Evolutionary conservation across 2,329 filamentous ascomycete species (phyloP).

Genomic region (Paecilomyces sp.): DNA sequence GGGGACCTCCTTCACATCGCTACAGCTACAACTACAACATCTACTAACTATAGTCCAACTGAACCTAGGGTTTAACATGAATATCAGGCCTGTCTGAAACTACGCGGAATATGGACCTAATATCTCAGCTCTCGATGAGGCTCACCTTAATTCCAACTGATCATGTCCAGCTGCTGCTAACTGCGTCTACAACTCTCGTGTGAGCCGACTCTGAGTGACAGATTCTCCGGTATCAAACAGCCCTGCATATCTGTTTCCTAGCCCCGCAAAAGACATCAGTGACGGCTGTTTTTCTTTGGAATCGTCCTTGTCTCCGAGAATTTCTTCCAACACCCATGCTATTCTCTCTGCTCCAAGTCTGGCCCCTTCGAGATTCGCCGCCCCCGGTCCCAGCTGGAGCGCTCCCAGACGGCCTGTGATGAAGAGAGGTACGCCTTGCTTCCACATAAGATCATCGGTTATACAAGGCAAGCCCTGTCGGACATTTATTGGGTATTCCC

Average conservation of each 20-base stretch:
- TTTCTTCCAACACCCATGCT: slow-evolving; percentile 61
- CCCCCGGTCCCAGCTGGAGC: slow-evolving; percentile 63
- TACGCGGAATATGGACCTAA: too few relatives aligned
- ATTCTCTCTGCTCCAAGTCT: slow-evolving; percentile 66
- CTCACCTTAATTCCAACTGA: too few relatives aligned
- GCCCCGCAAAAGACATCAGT: slow-evolving; percentile 31
- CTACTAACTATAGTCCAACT: too few relatives aligned
- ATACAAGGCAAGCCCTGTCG: slow-evolving; percentile 64
- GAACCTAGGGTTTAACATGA: too few relatives aligned
- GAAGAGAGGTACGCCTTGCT: slow-evolving; percentile 64
- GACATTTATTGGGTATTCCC: slow-evolving; percentile 54
- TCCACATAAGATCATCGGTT: slow-evolving; percentile 71
- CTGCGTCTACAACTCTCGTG: neutral
- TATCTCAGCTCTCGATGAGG: too few relatives aligned
- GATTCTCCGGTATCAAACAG: slow-evolving; percentile 5
- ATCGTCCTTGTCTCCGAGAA: slow-evolving; percentile 30
- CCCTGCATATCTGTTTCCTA: slow-evolving; percentile 32
- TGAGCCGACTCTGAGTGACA: neutral
- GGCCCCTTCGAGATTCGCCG: slow-evolving; percentile 67
- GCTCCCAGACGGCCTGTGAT: slow-evolving; percentile 61
- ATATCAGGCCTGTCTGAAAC: too few relatives aligned
- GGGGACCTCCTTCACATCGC: too few relatives aligned
- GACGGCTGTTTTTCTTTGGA: slow-evolving; percentile 16
- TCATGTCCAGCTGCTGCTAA: too few relatives aligned
- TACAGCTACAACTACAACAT: too few relatives aligned